phyloP scores from a whole-genome alignment of 1,284 basidiomycete species.

The Melanopsichium pennsylvanicum region DNA sequence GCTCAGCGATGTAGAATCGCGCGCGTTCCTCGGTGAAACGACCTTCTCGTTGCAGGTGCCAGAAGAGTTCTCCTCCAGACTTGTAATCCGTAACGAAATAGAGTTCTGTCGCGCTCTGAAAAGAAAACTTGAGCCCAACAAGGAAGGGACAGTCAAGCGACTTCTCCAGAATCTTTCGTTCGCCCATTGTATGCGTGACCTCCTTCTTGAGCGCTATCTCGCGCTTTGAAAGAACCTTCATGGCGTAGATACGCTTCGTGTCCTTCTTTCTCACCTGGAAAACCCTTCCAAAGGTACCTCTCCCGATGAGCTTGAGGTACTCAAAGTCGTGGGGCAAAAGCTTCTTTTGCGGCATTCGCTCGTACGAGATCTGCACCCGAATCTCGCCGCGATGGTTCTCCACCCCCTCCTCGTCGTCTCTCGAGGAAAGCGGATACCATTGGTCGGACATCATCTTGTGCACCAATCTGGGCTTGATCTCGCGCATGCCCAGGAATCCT shows the following conservation, averaged over 20 bases:
- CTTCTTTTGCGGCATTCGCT: constrained; percentile 67
- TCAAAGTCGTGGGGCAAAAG: constrained; percentile 79
- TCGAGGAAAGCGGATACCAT: constrained; percentile 83
- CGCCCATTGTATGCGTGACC: constrained; percentile 98
- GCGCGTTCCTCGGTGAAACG: constrained; percentile 93
- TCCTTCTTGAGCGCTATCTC: constrained; percentile 99
- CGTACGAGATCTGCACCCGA: constrained; percentile 91
- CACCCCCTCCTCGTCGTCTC: constrained; percentile 49
- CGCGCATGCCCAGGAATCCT: constrained; percentile 87
- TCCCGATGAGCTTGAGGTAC: constrained; percentile 97
- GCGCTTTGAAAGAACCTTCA: constrained; percentile 98
- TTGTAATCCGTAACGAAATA: constrained; percentile 99
- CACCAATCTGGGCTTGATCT: constrained; percentile 86
- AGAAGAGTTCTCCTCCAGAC: constrained; percentile 94
- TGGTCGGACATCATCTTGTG: constrained; percentile 95
- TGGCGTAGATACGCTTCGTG: constrained; percentile 98
- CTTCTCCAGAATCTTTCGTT: constrained; percentile 96
- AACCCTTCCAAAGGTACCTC: constrained; percentile 94
- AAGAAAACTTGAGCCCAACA: constrained; percentile 96
- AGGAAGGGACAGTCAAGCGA: constrained; percentile 95
- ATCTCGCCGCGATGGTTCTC: constrained; percentile 75
- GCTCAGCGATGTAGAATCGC: constrained; percentile 95
- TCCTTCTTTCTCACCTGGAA: constrained; percentile 98
- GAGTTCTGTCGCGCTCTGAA: constrained; percentile 94
- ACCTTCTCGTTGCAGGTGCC: constrained; percentile 94